These are phyloP conservation scores for Suhomyces bokatorum DNA, from an alignment of 1,139 yeast species.

Conservation along the genomic window DNA sequence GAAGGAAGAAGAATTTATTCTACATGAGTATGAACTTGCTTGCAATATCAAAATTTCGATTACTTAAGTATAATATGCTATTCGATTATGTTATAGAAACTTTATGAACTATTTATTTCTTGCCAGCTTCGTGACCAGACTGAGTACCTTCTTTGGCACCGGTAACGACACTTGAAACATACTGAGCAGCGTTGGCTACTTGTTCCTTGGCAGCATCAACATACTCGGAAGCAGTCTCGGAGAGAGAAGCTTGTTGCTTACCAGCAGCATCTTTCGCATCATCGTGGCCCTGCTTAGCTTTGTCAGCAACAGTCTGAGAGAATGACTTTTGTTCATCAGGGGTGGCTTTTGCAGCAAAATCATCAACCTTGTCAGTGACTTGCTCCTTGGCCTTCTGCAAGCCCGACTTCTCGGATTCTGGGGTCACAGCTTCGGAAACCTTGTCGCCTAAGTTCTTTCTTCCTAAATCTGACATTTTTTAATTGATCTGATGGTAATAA, in stretches of 20 bases:
- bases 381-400: conserved; percentile 70
- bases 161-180: conserved; percentile 55
- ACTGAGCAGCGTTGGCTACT: conserved; percentile 61
- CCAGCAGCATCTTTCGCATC: conserved; percentile 33
- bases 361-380: conserved; percentile 66
- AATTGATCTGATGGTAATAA: background rate
- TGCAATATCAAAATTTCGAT: too few relatives aligned
- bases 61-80: too few relatives aligned
- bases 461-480: conserved; percentile 68
- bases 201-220: conserved; percentile 63
- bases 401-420: conserved; percentile 67
- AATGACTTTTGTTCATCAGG: conserved; percentile 71
- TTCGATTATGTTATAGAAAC: background rate
- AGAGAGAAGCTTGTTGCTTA: conserved; percentile 36
- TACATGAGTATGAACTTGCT: too few relatives aligned
- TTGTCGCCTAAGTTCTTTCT: conserved; percentile 77
- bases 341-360: conserved; percentile 54
- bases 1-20: too few relatives aligned
- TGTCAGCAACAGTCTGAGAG: conserved; percentile 66
- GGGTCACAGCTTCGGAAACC: conserved; percentile 65
- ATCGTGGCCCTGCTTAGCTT: conserved; percentile 41
- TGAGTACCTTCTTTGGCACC: conserved; percentile 64
- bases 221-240: conserved; percentile 62
- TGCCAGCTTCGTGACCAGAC: conserved; percentile 42
- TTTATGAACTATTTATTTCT: conserved; percentile 21